These are phyloP conservation scores for Aspergillus brunneoviolaceus DNA, from an alignment of 2,329 filamentous ascomycete species.

Conservation along the genomic window DNA sequence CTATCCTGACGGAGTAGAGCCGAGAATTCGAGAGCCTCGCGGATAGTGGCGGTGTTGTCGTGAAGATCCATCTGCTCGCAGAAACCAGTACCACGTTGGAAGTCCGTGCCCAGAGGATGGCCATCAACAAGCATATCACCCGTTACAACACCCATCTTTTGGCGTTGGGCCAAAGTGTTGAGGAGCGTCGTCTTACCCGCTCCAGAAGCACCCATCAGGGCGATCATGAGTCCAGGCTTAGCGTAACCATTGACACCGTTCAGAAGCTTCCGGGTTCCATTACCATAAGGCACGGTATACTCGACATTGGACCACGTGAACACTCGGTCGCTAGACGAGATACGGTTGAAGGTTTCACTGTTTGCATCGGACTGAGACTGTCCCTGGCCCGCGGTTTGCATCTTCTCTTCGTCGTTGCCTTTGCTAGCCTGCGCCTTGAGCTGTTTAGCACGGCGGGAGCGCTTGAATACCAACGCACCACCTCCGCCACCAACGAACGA, in stretches of 20 bases:
- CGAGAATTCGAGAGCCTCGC: slow-evolving; percentile 69
- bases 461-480: slow-evolving; percentile 72
- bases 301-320: slow-evolving; percentile 72
- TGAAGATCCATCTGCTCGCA: slow-evolving; percentile 73
- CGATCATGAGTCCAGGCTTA: slow-evolving; percentile 76
- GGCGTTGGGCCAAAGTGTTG: slow-evolving; percentile 73
- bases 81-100: slow-evolving; percentile 69
- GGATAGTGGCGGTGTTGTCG: slow-evolving; percentile 64
- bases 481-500: slow-evolving; percentile 62
- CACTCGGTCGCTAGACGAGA: slow-evolving; percentile 60
- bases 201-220: slow-evolving; percentile 76
- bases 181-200: slow-evolving; percentile 83
- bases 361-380: slow-evolving; percentile 27
- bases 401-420: slow-evolving; percentile 60
- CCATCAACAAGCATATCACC: slow-evolving; percentile 74
- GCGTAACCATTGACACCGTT: slow-evolving; percentile 74
- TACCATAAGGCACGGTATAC: slow-evolving; percentile 70
- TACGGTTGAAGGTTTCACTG: slow-evolving; percentile 38
- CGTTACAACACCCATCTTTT: slow-evolving; percentile 62
- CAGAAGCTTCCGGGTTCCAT: slow-evolving; percentile 60
- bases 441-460: slow-evolving; percentile 60
- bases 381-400: slow-evolving; percentile 27
- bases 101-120: slow-evolving; percentile 58
- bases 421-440: slow-evolving; percentile 47
- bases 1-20: slow-evolving; percentile 63